Percentiles rank a stretch among this genome's conserved stretches.
Conservation (phyloP, 2,329 filamentous ascomycete genomes). For the Venturia asperata region DNA sequence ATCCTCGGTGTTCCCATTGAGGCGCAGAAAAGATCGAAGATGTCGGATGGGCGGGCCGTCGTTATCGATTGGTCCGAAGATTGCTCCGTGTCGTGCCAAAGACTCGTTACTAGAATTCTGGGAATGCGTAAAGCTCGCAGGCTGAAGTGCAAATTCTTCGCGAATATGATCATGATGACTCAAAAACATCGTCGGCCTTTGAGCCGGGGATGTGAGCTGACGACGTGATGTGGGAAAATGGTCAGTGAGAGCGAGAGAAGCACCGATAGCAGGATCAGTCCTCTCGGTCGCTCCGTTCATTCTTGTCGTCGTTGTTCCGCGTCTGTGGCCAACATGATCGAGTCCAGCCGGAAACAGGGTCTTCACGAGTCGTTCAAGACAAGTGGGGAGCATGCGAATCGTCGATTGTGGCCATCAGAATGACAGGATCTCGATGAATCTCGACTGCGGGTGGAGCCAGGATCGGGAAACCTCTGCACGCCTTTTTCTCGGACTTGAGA, state of each 20-base stretch:
- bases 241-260: background rate
- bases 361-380: background rate
- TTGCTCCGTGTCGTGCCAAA: background rate
- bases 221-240: background rate
- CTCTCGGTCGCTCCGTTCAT: background rate
- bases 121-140: background rate
- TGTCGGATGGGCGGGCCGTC: slow-evolving; percentile 1
- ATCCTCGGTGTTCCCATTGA: background rate
- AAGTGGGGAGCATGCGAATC: slow-evolving; percentile 2
- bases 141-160: background rate
- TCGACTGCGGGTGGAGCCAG: background rate
- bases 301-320: background rate
- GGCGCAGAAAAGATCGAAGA: background rate
- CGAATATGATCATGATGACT: background rate
- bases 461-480: background rate
- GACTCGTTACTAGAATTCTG: background rate
- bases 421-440: too few relatives aligned
- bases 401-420: background rate
- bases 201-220: background rate
- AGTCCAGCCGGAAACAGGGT: background rate
- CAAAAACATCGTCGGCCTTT: background rate
- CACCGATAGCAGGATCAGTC: background rate
- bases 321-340: background rate
- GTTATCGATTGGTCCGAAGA: background rate
- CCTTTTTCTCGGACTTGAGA: background rate